phyloP scores from a whole-genome alignment of 1,139 yeast genomes.

The Lodderomyces orthopsilosis region DNA sequence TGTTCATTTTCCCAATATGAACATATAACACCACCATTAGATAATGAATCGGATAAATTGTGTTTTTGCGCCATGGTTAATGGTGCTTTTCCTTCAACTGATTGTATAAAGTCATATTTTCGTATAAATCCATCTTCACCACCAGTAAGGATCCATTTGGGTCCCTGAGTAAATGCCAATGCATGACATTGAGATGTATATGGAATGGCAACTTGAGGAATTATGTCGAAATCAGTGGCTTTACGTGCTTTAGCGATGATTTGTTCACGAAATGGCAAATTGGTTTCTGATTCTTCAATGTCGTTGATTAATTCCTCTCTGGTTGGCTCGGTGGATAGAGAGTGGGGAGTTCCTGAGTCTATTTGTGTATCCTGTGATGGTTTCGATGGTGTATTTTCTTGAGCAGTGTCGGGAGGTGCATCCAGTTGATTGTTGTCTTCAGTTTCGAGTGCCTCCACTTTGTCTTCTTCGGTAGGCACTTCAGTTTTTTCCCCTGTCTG shows the following conservation, averaged over 20 bases:
- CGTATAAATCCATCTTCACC: slow-evolving; percentile 96
- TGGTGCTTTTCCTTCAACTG: slow-evolving; percentile 87
- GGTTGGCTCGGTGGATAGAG: slow-evolving; percentile 1
- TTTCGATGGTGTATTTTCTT: slow-evolving; percentile 5
- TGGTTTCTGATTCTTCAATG: slow-evolving; percentile 12
- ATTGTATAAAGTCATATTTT: slow-evolving; percentile 80
- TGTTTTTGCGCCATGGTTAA: slow-evolving; percentile 91
- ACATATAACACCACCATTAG: slow-evolving; percentile 76
- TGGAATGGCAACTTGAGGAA: slow-evolving; percentile 73
- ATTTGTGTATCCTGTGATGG: slow-evolving; percentile 5
- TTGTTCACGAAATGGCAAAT: slow-evolving; percentile 31
- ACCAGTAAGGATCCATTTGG: slow-evolving; percentile 88
- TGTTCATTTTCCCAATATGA: slow-evolving; percentile 97
- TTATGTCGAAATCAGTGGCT: slow-evolving; percentile 54
- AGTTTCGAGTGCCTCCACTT: slow-evolving; percentile 13
- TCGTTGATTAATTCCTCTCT: slow-evolving; percentile 1
- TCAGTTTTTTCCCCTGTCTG: slow-evolving; percentile 11
- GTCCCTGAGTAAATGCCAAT: slow-evolving; percentile 74
- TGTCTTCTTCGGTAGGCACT: slow-evolving; percentile 18
- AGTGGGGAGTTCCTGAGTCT: slow-evolving; percentile 1
- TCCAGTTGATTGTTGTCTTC: slow-evolving; percentile 18
- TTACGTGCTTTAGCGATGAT: slow-evolving; percentile 41
- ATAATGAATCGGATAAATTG: slow-evolving; percentile 65
- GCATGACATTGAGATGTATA: slow-evolving; percentile 71
- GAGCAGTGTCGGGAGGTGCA: background rate